Conservation (phyloP, 768 basidiomycete species). For the Podaxis rugospora region DNA sequence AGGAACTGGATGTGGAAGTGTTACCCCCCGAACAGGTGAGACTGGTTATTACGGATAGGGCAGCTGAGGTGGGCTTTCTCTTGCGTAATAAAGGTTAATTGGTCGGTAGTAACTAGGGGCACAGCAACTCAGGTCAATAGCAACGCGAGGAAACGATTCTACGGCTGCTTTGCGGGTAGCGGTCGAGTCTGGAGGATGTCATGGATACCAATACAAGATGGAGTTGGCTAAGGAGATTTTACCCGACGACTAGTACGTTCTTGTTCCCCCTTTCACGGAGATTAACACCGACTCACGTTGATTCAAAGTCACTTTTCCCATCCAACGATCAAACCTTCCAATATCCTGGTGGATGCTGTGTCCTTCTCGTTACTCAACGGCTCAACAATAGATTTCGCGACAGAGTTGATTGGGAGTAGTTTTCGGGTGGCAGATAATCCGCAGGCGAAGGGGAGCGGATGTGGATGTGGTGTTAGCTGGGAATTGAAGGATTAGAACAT, state of each 20-base stretch:
- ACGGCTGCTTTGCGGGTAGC: conserved; percentile 71
- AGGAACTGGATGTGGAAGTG: conserved; percentile 62
- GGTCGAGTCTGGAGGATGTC: conserved; percentile 94
- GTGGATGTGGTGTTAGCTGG: conserved; percentile 97
- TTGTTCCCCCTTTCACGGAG: background rate
- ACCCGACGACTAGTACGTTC: conserved; percentile 80
- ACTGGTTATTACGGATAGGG: conserved; percentile 64
- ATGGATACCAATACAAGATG: conserved; percentile 97
- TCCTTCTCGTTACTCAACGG: conserved; percentile 85
- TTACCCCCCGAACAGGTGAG: conserved; percentile 48
- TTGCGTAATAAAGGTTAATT: background rate
- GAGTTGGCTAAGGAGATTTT: conserved; percentile 59
- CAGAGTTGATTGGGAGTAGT: conserved; percentile 91
- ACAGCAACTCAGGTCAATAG: conserved; percentile 76
- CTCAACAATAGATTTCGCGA: conserved; percentile 85
- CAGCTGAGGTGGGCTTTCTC: conserved; percentile 56
- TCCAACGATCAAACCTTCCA: conserved; percentile 65
- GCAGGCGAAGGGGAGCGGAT: conserved; percentile 84
- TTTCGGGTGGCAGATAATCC: conserved; percentile 86
- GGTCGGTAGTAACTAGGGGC: conserved; percentile 8
- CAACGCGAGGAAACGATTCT: conserved; percentile 56
- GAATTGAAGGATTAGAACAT: conserved; percentile 58
- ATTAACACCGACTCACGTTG: conserved; percentile 3
- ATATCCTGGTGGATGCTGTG: conserved; percentile 80
- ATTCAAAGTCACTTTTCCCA: conserved; percentile 62